These are phyloP conservation scores for Inosperma sp. DNA, from an alignment of 768 basidiomycete genomes.

Conservation along the genomic window DNA sequence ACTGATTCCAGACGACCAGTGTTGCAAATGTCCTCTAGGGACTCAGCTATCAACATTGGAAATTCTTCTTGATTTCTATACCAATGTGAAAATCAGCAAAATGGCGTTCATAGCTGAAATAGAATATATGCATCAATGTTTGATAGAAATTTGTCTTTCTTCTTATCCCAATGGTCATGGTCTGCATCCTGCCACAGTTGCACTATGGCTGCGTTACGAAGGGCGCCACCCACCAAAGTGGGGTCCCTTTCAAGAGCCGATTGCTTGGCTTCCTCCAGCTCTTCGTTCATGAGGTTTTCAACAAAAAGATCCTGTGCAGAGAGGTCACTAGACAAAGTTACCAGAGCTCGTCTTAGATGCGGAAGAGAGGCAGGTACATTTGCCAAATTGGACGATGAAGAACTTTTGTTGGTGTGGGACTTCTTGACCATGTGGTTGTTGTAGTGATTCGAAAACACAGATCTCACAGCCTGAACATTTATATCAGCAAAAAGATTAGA, in stretches of 20 bases:
- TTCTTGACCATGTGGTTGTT: neutral
- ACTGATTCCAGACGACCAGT: neutral
- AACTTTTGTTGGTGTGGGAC: neutral
- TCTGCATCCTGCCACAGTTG: slow-evolving; percentile 5
- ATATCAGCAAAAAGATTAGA: neutral
- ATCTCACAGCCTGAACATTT: neutral
- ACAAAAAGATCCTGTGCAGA: slow-evolving; percentile 4
- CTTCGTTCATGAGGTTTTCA: neutral
- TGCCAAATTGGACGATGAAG: neutral
- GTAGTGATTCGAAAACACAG: neutral
- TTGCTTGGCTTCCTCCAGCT: neutral
- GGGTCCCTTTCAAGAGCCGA: neutral
- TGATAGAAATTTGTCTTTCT: neutral
- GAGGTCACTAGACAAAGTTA: slow-evolving; percentile 5
- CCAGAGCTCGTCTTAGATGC: neutral
- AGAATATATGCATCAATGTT: neutral
- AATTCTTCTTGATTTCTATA: slow-evolving; percentile 11
- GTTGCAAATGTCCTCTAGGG: slow-evolving; percentile 5
- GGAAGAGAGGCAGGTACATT: neutral
- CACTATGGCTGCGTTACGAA: slow-evolving; percentile 5
- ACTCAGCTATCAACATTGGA: slow-evolving; percentile 2
- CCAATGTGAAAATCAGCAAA: neutral
- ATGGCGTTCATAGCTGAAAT: neutral
- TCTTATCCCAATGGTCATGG: slow-evolving; percentile 4
- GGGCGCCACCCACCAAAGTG: neutral